Evolutionary conservation across 371 early-diverging fungal species (phyloP).

Genomic region (Blakeslea trispora): DNA sequence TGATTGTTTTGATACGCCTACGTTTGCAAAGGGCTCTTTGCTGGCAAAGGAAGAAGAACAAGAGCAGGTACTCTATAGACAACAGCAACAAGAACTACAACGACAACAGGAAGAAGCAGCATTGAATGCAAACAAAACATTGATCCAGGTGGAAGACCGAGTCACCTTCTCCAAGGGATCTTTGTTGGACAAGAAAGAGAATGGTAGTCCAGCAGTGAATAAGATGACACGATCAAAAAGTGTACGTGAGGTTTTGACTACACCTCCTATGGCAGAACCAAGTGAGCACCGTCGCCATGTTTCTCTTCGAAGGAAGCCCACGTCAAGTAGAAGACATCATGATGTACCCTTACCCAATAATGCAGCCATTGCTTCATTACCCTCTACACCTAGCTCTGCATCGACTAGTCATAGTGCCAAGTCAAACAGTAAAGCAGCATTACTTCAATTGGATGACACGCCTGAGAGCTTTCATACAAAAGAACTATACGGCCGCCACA

Average conservation of each 20-base stretch:
- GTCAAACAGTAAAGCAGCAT: conserved; percentile 14
- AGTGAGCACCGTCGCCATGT: conserved; percentile 21
- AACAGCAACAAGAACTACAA: too few relatives aligned
- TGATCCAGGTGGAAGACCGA: conserved; percentile 47
- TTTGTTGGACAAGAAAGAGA: conserved; percentile 34
- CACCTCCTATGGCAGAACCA: conserved; percentile 3
- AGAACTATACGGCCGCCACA: conserved; percentile 40
- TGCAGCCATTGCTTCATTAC: conserved; percentile 20
- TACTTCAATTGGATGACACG: conserved; percentile 37
- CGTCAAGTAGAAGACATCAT: conserved; percentile 21
- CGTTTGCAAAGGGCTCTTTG: conserved; percentile 39
- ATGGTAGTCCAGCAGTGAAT: too few relatives aligned
- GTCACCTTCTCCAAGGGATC: conserved; percentile 47
- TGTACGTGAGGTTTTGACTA: conserved; percentile 26
- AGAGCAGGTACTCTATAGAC: conserved; percentile 17
- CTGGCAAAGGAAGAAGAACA: conserved; percentile 28
- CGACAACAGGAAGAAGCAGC: conserved; percentile 14
- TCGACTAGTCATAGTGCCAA: not conserved
- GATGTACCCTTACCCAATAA: conserved; percentile 38
- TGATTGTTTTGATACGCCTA: conserved; percentile 21
- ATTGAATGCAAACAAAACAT: conserved; percentile 18
- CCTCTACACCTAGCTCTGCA: conserved; percentile 5
- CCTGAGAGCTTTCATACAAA: conserved; percentile 47
- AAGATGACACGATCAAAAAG: conserved; percentile 41
- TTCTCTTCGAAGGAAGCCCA: conserved; percentile 42